Conservation (phyloP, 305 asterid genomes). For the Fraxinus xanthoxyloides region DNA sequence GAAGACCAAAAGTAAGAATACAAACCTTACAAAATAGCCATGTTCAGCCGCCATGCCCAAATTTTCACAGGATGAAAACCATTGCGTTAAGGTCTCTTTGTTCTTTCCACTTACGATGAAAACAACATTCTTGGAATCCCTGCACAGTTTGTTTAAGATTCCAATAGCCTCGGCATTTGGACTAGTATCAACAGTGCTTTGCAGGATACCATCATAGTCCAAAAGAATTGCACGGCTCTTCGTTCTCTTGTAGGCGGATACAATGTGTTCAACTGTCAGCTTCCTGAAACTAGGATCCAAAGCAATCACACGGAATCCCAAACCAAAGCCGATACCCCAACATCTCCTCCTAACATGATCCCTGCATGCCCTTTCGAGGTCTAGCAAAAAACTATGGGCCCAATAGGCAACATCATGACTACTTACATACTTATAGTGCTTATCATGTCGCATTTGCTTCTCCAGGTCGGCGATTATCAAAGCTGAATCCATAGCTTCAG, state of each 20-base stretch:
- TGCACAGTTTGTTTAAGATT: slow-evolving; percentile 60
- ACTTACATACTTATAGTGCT: slow-evolving; percentile 76
- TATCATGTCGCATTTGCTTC: slow-evolving; percentile 82
- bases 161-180: slow-evolving; percentile 60
- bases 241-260: slow-evolving; percentile 78
- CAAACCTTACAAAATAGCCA: slow-evolving; percentile 73
- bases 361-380: slow-evolving; percentile 77
- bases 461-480: slow-evolving; percentile 61
- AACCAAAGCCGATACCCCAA: slow-evolving; percentile 90
- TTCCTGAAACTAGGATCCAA: slow-evolving; percentile 85
- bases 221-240: slow-evolving; percentile 74
- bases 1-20: not conserved
- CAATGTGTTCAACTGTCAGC: slow-evolving; percentile 86
- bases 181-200: slow-evolving; percentile 42
- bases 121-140: slow-evolving; percentile 61
- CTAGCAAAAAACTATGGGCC: slow-evolving; percentile 78
- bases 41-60: slow-evolving; percentile 79
- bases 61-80: slow-evolving; percentile 68
- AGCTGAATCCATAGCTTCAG: slow-evolving; percentile 87
- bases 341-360: slow-evolving; percentile 81
- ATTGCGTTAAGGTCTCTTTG: slow-evolving; percentile 49
- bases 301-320: slow-evolving; percentile 81
- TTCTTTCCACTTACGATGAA: slow-evolving; percentile 81
- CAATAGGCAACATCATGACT: slow-evolving; percentile 89
- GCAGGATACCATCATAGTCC: slow-evolving; percentile 76